phyloP scores from a whole-genome alignment of 805 yeast species.

The Kluyveromyces wickerhamii region DNA sequence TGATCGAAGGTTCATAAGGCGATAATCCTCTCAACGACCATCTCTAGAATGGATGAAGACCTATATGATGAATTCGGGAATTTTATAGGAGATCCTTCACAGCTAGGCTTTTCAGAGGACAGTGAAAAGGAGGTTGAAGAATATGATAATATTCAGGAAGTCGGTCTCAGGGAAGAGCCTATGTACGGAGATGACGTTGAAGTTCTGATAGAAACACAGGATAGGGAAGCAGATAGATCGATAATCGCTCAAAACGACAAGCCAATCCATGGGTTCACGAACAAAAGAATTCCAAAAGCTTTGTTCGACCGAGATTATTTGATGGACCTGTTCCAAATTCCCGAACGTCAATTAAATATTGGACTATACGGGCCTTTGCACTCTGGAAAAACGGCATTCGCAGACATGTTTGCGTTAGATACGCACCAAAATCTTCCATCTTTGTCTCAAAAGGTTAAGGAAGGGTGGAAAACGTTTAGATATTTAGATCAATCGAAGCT shows the following conservation, averaged over 20 bases:
- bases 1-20: no score
- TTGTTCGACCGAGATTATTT: constrained; percentile 58
- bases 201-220: constrained; percentile 48
- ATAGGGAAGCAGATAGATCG: constrained; percentile 52
- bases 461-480: constrained; percentile 41
- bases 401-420: constrained; percentile 59
- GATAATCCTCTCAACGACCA: no score
- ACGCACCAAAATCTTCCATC: constrained; percentile 45
- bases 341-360: constrained; percentile 64
- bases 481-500: constrained; percentile 66
- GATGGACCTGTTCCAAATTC: constrained; percentile 39
- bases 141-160: constrained; percentile 10
- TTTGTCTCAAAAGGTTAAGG: constrained; percentile 23
- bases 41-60: constrained; percentile 61
- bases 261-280: constrained; percentile 8
- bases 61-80: constrained; percentile 61
- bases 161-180: constrained; percentile 30
- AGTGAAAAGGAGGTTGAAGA: constrained; percentile 10
- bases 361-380: constrained; percentile 74
- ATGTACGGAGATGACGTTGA: constrained; percentile 60
- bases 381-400: constrained; percentile 77
- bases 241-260: constrained; percentile 46
- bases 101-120: constrained; percentile 37
- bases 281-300: constrained; percentile 44
- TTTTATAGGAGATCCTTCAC: constrained; percentile 41